Percentiles rank a stretch among this genome's conserved stretches.
phyloP scores from a whole-genome alignment of 2,329 filamentous ascomycete genomes.

The Claviceps lovelessii region DNA sequence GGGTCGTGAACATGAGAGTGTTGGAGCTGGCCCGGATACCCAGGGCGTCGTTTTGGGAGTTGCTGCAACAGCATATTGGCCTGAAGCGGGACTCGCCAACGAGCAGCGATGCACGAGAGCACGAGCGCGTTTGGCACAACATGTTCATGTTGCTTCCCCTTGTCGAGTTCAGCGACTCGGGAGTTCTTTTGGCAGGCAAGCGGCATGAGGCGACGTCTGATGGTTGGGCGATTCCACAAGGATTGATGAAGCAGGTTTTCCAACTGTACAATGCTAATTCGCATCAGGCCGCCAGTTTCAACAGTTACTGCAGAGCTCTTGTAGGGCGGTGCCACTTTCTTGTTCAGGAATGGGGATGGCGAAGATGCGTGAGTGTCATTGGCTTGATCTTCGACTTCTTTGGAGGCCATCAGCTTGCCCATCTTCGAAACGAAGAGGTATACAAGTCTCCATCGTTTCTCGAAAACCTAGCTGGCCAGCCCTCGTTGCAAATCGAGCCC shows the following conservation, averaged over 20 bases:
- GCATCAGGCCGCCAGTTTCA: conserved; percentile 46
- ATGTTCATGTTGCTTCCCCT: conserved; percentile 49
- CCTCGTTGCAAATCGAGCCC: conserved; percentile 34
- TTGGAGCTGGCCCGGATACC: conserved; percentile 36
- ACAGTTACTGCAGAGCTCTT: conserved; percentile 47
- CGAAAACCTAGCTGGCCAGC: conserved; percentile 34
- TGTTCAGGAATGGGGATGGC: conserved; percentile 53
- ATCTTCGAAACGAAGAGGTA: conserved; percentile 51
- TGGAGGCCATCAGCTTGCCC: conserved; percentile 43
- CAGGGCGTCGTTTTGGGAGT: conserved; percentile 45
- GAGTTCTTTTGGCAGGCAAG: conserved; percentile 27
- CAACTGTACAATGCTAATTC: conserved; percentile 40
- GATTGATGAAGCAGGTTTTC: conserved; percentile 42
- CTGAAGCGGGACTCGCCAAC: conserved; percentile 19
- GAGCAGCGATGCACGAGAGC: conserved; percentile 25
- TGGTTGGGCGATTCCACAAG: conserved; percentile 47
- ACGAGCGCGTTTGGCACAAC: conserved; percentile 44
- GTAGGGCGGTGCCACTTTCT: conserved; percentile 48
- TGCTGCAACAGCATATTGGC: conserved; percentile 32
- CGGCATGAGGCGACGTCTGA: conserved; percentile 24
- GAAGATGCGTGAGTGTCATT: conserved; percentile 39
- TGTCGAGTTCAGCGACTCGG: conserved; percentile 41
- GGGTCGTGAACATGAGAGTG: conserved; percentile 43
- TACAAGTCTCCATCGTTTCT: conserved; percentile 47
- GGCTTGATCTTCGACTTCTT: conserved; percentile 56